phyloP scores from a whole-genome alignment of 495 filamentous ascomycete species.

The Penicillium ochrochloron region DNA sequence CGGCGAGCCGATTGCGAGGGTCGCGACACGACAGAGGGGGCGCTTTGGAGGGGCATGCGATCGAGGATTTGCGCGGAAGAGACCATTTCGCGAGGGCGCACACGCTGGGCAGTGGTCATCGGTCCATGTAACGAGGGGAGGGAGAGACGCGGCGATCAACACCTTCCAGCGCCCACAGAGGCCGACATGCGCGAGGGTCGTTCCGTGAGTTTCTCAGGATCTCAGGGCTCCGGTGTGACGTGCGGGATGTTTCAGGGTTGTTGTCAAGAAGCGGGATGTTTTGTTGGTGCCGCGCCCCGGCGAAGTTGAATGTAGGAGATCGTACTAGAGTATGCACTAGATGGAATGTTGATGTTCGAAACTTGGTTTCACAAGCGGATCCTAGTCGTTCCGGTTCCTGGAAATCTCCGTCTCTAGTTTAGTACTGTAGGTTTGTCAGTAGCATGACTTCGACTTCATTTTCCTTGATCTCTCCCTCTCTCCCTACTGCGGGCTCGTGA shows the following conservation, averaged over 20 bases:
- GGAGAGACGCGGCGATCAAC: conserved; percentile 26
- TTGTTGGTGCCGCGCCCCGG: background rate
- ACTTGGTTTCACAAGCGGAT: background rate
- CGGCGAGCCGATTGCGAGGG: conserved; percentile 58
- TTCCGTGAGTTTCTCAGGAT: background rate
- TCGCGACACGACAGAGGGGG: conserved; percentile 64
- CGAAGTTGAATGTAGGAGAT: background rate
- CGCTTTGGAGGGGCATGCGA: conserved; percentile 55
- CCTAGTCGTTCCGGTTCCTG: conserved; percentile 7
- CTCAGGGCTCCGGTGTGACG: conserved; percentile 2
- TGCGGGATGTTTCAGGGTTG: conserved; percentile 6
- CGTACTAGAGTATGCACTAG: too few relatives aligned
- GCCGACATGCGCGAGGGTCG: conserved; percentile 22
- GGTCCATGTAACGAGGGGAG: background rate
- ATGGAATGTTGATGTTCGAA: background rate
- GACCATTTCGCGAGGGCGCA: conserved; percentile 58
- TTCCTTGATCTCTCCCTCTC: background rate
- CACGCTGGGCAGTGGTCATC: background rate
- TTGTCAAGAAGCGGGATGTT: conserved; percentile 2
- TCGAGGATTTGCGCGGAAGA: conserved; percentile 70
- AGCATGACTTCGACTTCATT: too few relatives aligned
- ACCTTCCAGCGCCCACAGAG: conserved; percentile 23
- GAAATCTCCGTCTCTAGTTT: conserved; percentile 1
- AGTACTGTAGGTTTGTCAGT: too few relatives aligned
- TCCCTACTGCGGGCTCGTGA: too few relatives aligned